Percentiles rank a stretch among this genome's conserved stretches.
Evolutionary conservation across 257 asterid species (phyloP).

Genomic region (Gynochthodes officinalis): DNA sequence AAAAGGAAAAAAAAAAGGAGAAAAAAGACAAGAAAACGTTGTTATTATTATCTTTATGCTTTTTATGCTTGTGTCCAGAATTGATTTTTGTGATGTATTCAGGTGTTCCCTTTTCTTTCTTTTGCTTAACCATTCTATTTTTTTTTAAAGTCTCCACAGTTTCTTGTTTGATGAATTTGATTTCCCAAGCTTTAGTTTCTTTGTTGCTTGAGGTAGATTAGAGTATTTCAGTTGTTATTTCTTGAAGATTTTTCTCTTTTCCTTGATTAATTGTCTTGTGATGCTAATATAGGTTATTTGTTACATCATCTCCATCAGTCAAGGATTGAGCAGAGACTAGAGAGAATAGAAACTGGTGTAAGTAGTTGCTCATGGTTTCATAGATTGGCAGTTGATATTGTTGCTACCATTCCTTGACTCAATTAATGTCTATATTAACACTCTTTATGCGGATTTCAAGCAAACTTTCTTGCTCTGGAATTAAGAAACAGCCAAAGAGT

Average conservation of each 20-base stretch:
- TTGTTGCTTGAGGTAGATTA: neutral
- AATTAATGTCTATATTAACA: neutral
- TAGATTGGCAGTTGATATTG: neutral
- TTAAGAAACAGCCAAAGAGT: no score
- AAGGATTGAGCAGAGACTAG: conserved; percentile 73
- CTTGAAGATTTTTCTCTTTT: neutral
- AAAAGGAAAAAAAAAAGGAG: no score
- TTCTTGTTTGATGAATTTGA: neutral
- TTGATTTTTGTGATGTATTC: neutral
- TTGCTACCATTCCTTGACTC: neutral
- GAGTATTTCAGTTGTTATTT: neutral
- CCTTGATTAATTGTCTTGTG: conserved; percentile 10
- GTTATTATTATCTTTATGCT: neutral
- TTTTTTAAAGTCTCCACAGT: neutral
- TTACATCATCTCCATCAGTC: conserved; percentile 71
- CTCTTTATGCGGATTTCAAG: no score
- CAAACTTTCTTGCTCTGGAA: neutral
- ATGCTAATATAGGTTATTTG: conserved; percentile 61
- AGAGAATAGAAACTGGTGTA: conserved; percentile 80
- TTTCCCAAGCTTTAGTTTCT: neutral
- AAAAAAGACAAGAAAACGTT: neutral
- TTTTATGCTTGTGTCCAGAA: neutral
- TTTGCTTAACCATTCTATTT: neutral
- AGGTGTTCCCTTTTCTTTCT: neutral
- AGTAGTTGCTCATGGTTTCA: conserved; percentile 28